Percentiles rank a stretch among this genome's conserved stretches.
These are phyloP conservation scores for Prunus mongolica DNA, from an alignment of 306 rosid genomes.

Conservation along the genomic window DNA sequence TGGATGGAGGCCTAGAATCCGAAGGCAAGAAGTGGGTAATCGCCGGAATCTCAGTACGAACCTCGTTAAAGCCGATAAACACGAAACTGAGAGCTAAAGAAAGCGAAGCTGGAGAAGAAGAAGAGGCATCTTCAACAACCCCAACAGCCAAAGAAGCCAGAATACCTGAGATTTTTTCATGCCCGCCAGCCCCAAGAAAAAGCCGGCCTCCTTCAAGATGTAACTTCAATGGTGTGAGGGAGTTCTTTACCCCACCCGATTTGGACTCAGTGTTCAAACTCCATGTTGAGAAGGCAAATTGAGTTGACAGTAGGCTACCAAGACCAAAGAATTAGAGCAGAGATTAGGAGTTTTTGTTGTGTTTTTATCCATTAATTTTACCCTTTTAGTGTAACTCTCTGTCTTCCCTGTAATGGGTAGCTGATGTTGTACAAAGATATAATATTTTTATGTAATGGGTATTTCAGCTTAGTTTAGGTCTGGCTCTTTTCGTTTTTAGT, in stretches of 20 bases:
- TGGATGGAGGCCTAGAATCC: slow-evolving; percentile 53
- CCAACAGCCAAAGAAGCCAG: slow-evolving; percentile 80
- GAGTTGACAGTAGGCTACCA: slow-evolving; percentile 33
- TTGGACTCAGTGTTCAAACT: slow-evolving; percentile 85
- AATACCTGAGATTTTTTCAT: slow-evolving; percentile 58
- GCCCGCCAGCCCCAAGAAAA: slow-evolving; percentile 93
- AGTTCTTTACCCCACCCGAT: slow-evolving; percentile 80
- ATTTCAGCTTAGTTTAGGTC: slow-evolving; percentile 30
- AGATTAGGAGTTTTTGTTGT: slow-evolving; percentile 38
- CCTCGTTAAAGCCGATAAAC: slow-evolving; percentile 63
- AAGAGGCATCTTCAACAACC: slow-evolving; percentile 53
- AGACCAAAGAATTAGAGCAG: slow-evolving; percentile 18
- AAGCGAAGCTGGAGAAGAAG: slow-evolving; percentile 32
- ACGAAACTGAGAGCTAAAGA: slow-evolving; percentile 43
- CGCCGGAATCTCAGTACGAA: slow-evolving; percentile 59
- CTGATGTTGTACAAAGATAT: slow-evolving; percentile 55
- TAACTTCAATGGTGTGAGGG: slow-evolving; percentile 40
- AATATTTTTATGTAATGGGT: slow-evolving; percentile 47
- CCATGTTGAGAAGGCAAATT: slow-evolving; percentile 56
- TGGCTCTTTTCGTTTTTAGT: neutral
- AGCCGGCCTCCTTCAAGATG: slow-evolving; percentile 49
- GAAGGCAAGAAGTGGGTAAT: slow-evolving; percentile 76
- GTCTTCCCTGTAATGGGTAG: neutral
- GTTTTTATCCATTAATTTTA: neutral
- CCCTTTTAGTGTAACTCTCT: slow-evolving; percentile 5